phyloP scores from a whole-genome alignment of 2,329 filamentous ascomycete species.

The Berkeleyomyces basicola region DNA sequence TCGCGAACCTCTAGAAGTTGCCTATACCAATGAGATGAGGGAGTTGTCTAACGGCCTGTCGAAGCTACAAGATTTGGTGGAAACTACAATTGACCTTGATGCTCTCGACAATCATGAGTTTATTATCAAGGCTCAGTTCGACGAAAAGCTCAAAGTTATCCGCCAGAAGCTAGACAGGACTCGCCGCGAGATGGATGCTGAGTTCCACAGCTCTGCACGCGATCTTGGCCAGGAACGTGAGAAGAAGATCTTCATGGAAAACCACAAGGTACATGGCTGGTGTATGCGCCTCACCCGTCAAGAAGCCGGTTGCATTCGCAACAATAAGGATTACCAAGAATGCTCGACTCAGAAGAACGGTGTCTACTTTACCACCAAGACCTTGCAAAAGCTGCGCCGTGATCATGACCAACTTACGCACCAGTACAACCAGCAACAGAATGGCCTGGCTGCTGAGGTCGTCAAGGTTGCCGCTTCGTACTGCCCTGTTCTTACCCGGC shows the following conservation, averaged over 20 bases:
- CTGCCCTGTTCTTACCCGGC: constrained; percentile 74
- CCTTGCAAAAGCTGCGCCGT: constrained; percentile 61
- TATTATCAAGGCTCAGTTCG: constrained; percentile 97
- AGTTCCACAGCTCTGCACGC: constrained; percentile 58
- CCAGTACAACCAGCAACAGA: constrained; percentile 90
- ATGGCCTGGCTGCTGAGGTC: constrained; percentile 78
- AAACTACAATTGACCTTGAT: constrained; percentile 91
- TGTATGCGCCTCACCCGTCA: constrained; percentile 86
- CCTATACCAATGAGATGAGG: constrained; percentile 72
- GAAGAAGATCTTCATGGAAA: constrained; percentile 96
- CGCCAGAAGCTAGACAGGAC: constrained; percentile 79
- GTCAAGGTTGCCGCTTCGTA: constrained; percentile 89
- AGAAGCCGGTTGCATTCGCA: constrained; percentile 84
- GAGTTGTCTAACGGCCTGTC: constrained; percentile 62
- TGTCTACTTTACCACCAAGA: constrained; percentile 88
- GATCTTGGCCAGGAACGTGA: constrained; percentile 87
- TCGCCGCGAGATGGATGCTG: constrained; percentile 63
- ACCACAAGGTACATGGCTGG: constrained; percentile 89
- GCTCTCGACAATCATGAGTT: constrained; percentile 95
- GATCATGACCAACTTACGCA: constrained; percentile 89
- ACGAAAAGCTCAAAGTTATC: constrained; percentile 75
- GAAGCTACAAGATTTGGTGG: constrained; percentile 92
- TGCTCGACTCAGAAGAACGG: constrained; percentile 98
- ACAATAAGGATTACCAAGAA: constrained; percentile 79
- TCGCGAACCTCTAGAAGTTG: constrained; percentile 66